These are phyloP conservation scores for Recurvomyces mirabilis DNA, from an alignment of 495 filamentous ascomycete species.

Conservation along the genomic window DNA sequence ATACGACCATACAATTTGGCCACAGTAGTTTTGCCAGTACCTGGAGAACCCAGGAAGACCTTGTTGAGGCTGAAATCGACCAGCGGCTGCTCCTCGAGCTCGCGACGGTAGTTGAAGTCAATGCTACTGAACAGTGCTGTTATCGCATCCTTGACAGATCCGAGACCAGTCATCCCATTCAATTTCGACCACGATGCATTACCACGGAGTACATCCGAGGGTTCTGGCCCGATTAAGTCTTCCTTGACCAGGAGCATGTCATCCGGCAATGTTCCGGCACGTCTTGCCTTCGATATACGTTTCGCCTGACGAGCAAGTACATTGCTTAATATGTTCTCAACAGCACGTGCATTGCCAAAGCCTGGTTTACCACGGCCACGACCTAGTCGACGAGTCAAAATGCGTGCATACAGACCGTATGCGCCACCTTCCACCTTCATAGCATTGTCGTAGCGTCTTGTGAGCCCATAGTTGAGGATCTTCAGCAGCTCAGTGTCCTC, in stretches of 20 bases:
- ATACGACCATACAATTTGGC: conserved; percentile 49
- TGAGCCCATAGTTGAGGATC: conserved; percentile 42
- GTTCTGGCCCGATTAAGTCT: conserved; percentile 41
- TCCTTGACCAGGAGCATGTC: conserved; percentile 26
- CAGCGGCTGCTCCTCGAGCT: conserved; percentile 45
- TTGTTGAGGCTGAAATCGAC: conserved; percentile 53
- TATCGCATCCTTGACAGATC: conserved; percentile 51
- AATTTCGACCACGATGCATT: conserved; percentile 50
- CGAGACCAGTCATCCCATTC: conserved; percentile 48
- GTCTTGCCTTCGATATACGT: conserved; percentile 39
- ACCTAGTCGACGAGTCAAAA: conserved; percentile 51
- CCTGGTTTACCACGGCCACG: conserved; percentile 51
- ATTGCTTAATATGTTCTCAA: conserved; percentile 48
- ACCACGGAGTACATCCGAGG: conserved; percentile 38
- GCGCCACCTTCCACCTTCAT: conserved; percentile 53
- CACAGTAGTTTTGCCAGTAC: conserved; percentile 68
- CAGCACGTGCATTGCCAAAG: conserved; percentile 61
- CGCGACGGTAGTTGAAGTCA: conserved; percentile 48
- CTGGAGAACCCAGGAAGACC: conserved; percentile 61
- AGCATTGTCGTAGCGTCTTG: conserved; percentile 36
- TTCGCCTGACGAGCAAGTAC: conserved; percentile 49
- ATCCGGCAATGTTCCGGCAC: conserved; percentile 20
- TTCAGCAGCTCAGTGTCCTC: conserved; percentile 49
- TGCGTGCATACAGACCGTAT: conserved; percentile 53
- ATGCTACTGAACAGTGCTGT: conserved; percentile 46